phyloP scores from a whole-genome alignment of 306 rosid genomes.

The Sicyos edulis region DNA sequence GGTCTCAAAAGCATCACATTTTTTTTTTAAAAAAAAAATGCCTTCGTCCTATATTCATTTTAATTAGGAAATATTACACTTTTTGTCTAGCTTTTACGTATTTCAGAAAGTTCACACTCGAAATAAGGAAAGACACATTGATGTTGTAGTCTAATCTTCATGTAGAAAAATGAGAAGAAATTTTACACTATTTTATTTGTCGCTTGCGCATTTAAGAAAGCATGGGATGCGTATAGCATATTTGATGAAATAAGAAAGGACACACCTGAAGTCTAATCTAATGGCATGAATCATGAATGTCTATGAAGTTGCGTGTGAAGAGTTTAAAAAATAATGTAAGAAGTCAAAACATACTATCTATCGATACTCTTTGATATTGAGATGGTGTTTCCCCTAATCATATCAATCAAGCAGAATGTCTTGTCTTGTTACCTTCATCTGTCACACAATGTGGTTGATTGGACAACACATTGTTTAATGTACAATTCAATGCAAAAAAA shows the following conservation, averaged over 20 bases:
- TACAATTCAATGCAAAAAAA: neutral
- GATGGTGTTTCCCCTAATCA: neutral
- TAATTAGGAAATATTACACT: neutral
- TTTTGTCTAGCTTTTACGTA: neutral
- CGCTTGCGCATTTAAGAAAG: neutral
- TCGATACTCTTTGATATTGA: neutral
- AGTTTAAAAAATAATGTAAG: neutral
- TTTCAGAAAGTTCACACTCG: neutral
- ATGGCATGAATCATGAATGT: neutral
- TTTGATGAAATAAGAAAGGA: neutral
- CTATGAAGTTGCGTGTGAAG: neutral
- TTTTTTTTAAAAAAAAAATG: too few relatives aligned
- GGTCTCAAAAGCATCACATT: neutral
- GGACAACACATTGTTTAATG: neutral
- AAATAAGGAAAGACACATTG: neutral
- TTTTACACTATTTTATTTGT: neutral
- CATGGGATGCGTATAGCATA: too few relatives aligned
- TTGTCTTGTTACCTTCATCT: neutral
- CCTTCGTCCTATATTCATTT: neutral
- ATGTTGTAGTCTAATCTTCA: too few relatives aligned
- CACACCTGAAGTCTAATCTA: neutral
- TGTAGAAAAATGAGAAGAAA: neutral
- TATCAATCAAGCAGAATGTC: neutral
- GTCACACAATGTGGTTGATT: neutral
- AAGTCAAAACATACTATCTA: neutral